Base-by-base conservation (phyloP, 805 yeast genomes). In the Candida berthetii region DNA sequence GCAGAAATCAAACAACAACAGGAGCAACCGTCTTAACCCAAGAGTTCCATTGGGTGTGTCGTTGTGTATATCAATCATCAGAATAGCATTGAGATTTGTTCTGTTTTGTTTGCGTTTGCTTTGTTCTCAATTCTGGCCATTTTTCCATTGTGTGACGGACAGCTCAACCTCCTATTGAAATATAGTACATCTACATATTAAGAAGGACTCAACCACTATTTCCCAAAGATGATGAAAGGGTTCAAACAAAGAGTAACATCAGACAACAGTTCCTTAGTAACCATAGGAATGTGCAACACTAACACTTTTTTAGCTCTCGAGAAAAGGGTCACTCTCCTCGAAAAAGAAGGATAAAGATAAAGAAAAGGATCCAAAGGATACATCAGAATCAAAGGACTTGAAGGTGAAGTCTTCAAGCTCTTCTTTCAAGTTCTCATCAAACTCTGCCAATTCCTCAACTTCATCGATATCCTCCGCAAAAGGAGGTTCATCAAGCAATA, bases 141-240 rank as follows among this genome's bases (percentile, higher is more conserved):
- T 22, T 22, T 22, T 22, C 8, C 8, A 22, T 22, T 22, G 24
- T 6, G 24, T 22, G 24, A 22, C 24, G 8, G 8, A 6, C 24
- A 22, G n/a, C n/a, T n/a, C n/a, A 22, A 22, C 24, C 24, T 22
- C 24, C 24, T 22, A 22, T 22, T 22, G 8, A 22, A 8, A 22
- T 22, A n/a, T n/a, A n/a, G n/a, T n/a, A 22, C 24, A 22, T 22
- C 8, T 22, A 22, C 8, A 22, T 7, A 22, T 7, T 6, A 22
- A 22, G 24, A 22, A 22, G 8, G 24, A 29, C 16, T 29, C 15
- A 15, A 29, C 19, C 34, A 31, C 33, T 14, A 14, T 31, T 16
- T 34, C 27, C 47, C 47, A 61, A 76, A 69, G 54, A 80, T 80
- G 87, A 80, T 80, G 85, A 80, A 79, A 65, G 85, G 85, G 24